Evolutionary conservation across 164 flowering plant genomes (phyloP).

Genomic region (Piper betle): DNA sequence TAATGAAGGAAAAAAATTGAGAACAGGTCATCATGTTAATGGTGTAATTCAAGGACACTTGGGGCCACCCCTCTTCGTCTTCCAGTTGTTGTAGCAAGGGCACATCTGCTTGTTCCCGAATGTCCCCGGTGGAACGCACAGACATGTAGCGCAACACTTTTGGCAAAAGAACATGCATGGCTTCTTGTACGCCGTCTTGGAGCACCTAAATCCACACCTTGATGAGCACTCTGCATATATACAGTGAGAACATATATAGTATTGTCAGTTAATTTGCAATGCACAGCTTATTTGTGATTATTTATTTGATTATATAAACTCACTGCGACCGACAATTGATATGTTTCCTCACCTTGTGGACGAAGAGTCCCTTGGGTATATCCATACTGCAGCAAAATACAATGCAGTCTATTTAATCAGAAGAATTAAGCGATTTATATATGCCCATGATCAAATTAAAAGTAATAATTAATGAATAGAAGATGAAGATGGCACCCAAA

Average conservation of each 20-base stretch:
- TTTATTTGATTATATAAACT: too few species aligned
- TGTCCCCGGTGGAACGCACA: constrained; percentile 34
- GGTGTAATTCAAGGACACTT: constrained; percentile 26
- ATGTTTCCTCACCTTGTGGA: not conserved
- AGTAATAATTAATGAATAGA: too few species aligned
- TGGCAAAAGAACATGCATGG: constrained; percentile 39
- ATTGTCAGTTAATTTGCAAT: too few species aligned
- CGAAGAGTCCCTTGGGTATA: not conserved
- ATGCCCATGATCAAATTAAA: too few species aligned
- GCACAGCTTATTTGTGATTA: too few species aligned
- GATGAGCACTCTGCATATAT: constrained; percentile 38
- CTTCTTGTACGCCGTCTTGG: constrained; percentile 45
- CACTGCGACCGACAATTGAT: too few species aligned
- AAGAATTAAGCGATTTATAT: too few species aligned
- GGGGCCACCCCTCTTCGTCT: constrained; percentile 28
- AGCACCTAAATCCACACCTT: constrained; percentile 36
- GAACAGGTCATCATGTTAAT: not conserved
- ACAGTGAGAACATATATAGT: too few species aligned
- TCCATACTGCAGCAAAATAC: not conserved
- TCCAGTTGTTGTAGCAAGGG: constrained; percentile 47
- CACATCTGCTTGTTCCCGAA: constrained; percentile 35
- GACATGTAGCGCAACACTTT: constrained; percentile 33
- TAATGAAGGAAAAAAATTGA: too few species aligned
- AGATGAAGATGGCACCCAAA: too few species aligned
- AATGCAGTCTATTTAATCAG: too few species aligned